Conservation (phyloP, 352 stramenopile genomes). For the Phytophthora europaea region DNA sequence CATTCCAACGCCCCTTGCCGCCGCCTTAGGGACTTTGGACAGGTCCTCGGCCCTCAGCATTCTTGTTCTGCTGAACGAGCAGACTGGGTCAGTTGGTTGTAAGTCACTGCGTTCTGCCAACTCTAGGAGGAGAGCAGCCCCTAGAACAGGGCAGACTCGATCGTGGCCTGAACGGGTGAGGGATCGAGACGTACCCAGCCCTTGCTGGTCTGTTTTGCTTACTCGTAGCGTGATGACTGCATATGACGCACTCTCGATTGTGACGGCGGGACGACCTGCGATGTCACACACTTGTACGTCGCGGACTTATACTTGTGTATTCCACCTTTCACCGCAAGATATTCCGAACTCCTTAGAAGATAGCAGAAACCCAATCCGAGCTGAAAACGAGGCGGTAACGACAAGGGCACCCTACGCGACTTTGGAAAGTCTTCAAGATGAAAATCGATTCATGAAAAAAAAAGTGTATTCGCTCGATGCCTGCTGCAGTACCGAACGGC, state of each 20-base stretch:
- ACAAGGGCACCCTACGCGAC: no score
- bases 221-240: not conserved
- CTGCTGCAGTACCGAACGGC: no score
- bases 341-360: slow-evolving; percentile 31
- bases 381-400: no score
- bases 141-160: not conserved
- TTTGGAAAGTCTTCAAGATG: no score
- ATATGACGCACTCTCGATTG: not conserved
- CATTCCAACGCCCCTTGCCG: not conserved
- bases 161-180: not conserved
- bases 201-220: not conserved
- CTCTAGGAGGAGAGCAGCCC: not conserved
- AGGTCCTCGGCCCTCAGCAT: not conserved
- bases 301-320: slow-evolving; percentile 22
- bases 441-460: no score
- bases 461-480: no score
- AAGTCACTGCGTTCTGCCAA: not conserved
- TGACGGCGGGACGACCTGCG: not conserved
- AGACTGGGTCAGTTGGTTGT: not conserved
- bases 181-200: not conserved
- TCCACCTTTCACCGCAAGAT: slow-evolving; percentile 5
- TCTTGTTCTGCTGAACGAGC: not conserved
- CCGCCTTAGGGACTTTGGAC: not conserved
- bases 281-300: slow-evolving; percentile 19
- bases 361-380: slow-evolving; percentile 43